Percentiles rank a stretch among this genome's conserved stretches.
Conservation (phyloP, 345 rosid species). For the Brassica rapa region DNA sequence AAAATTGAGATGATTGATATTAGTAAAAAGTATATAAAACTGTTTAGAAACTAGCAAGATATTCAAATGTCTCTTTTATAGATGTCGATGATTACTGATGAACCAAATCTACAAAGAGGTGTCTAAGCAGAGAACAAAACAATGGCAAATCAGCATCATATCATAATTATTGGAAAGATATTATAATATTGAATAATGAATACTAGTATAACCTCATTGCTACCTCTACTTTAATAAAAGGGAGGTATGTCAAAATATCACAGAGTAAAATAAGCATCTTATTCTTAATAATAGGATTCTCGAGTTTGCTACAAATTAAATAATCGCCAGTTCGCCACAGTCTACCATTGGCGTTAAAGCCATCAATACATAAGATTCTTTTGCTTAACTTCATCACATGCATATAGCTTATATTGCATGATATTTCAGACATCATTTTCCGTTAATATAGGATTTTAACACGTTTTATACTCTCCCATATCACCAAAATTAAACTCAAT, state of each 20-base stretch:
- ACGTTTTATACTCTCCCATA: slow-evolving; percentile 24
- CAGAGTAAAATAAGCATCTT: slow-evolving; percentile 31
- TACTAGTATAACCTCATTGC: slow-evolving; percentile 23
- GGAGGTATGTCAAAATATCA: slow-evolving; percentile 14
- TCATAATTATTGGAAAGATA: slow-evolving; percentile 28
- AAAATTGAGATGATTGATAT: not conserved
- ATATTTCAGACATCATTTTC: not conserved
- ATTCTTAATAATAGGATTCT: slow-evolving; percentile 22
- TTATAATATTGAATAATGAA: slow-evolving; percentile 14
- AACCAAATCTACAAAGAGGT: slow-evolving; percentile 20
- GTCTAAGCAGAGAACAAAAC: not conserved
- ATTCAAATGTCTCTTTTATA: slow-evolving; percentile 6
- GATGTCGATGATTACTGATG: slow-evolving; percentile 21
- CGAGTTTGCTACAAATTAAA: not conserved
- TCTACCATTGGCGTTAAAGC: slow-evolving; percentile 20
- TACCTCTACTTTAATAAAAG: slow-evolving; percentile 17
- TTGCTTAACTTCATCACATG: not conserved
- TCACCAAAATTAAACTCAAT: not conserved
- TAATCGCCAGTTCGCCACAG: slow-evolving; percentile 11
- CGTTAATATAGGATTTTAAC: not conserved
- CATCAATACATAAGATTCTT: slow-evolving; percentile 1
- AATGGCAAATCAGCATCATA: slow-evolving; percentile 32
- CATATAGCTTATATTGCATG: not conserved
- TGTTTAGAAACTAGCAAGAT: slow-evolving; percentile 6
- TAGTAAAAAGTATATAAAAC: not conserved